Base-by-base conservation (phyloP, 441 rosid genomes). In the Eruca vesicaria region DNA sequence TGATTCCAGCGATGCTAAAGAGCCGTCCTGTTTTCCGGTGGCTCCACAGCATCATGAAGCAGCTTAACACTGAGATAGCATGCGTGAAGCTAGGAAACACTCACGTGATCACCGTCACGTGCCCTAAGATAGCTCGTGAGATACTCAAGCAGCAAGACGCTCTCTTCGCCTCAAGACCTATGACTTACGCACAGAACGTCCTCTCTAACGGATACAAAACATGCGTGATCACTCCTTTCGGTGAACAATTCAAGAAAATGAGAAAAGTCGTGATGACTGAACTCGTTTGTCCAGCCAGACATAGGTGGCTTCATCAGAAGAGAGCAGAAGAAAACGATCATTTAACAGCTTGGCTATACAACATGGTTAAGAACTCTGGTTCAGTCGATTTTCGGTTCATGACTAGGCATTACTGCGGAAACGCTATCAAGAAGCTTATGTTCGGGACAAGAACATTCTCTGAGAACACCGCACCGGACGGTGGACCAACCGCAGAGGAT, bases 271-370 rank as follows among this genome's bases (percentile, higher is more conserved):
- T 89, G 21, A 38, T 71, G 32, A 67, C 84, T 0, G 80, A 83
- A 45, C 59, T 89, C 10, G 14, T 87, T 11, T 82, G 80, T n/a
- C 85, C 86, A 0, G 76, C 82, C 6, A 84, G 62, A 36, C 87
- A 81, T 28, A 48, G 65, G n/a, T 82, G 86, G 86, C 78, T 86
- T 5, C 82, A 71, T 0, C 67, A 63, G 5, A 87, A 81, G 45
- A 81, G 92, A 77, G 56, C 62, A 5, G 80, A 86, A 64, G 94
- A 89, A 45, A 84, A 85, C 12, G 86, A 87, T 58, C 78, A 87
- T 36, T 78, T 89, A 7, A 81, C 86, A 0, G 74, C 65, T 29
- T 87, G 82, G 73, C 4, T 88, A 7, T 78, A 79, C 68, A 83
- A 79, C 56, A 85, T 70, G 69, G 82, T 77, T 28, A 80, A 73